Percentiles rank a stretch among this genome's conserved stretches.
These are phyloP conservation scores for Sporothrix globosa DNA, from an alignment of 2,329 filamentous ascomycete genomes.

Conservation along the genomic window DNA sequence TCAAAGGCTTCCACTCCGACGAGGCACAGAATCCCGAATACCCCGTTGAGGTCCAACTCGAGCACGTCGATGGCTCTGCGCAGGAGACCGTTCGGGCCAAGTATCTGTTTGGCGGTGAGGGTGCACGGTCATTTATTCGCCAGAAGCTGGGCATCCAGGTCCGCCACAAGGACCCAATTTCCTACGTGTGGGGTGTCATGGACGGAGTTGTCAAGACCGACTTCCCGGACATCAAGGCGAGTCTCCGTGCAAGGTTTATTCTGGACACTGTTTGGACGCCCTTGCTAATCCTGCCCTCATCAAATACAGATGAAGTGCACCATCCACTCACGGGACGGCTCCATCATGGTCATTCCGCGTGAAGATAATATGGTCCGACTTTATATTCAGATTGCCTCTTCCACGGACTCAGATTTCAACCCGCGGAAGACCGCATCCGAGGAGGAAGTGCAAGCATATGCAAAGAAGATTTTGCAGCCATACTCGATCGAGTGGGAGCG, in stretches of 20 bases:
- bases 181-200: conserved; percentile 76
- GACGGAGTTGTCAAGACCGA: conserved; percentile 72
- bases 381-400: conserved; percentile 69
- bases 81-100: conserved; percentile 70
- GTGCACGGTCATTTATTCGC: conserved; percentile 68
- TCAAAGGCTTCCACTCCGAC: conserved; percentile 63
- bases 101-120: conserved; percentile 73
- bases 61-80: conserved; percentile 72
- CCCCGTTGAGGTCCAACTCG: conserved; percentile 77
- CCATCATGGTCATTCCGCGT: conserved; percentile 78
- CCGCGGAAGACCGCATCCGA: conserved; percentile 66
- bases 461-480: conserved; percentile 66
- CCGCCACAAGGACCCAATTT: conserved; percentile 69
- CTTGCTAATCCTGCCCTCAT: conserved; percentile 33
- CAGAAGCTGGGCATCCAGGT: conserved; percentile 70
- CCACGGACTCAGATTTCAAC: conserved; percentile 63
- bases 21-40: conserved; percentile 59
- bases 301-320: conserved; percentile 67
- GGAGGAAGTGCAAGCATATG: conserved; percentile 65
- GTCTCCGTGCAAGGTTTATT: neutral
- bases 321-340: conserved; percentile 73
- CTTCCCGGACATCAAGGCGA: conserved; percentile 73
- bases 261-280: too few species aligned
- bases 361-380: conserved; percentile 70
- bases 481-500: conserved; percentile 69